Percentiles rank a stretch among this genome's conserved stretches.
Conservation (phyloP, 768 basidiomycete species). For the Suillus variegatus region DNA sequence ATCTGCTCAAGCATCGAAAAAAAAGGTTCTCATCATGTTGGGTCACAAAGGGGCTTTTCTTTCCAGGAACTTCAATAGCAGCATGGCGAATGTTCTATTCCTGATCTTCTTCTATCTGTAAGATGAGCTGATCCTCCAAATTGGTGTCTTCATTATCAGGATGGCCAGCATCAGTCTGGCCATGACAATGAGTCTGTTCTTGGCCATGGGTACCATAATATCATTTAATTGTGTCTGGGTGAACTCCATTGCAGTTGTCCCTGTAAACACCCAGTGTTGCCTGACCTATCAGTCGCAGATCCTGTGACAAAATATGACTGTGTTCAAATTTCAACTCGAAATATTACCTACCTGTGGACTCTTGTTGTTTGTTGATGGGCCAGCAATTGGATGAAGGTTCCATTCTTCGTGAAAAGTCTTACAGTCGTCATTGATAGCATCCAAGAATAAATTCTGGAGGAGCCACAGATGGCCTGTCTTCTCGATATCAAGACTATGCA, state of each 20-base stretch:
- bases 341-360: slow-evolving; percentile 16
- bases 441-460: slow-evolving; percentile 42
- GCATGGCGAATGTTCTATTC: slow-evolving; percentile 6
- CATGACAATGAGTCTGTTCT: slow-evolving; percentile 5
- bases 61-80: slow-evolving; percentile 5
- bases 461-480: slow-evolving; percentile 44
- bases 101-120: slow-evolving; percentile 1
- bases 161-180: slow-evolving; percentile 16
- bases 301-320: slow-evolving; percentile 8
- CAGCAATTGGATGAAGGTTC: slow-evolving; percentile 42
- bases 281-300: slow-evolving; percentile 15
- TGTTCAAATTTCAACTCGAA: neutral
- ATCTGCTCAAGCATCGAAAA: slow-evolving; percentile 4
- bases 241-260: slow-evolving; percentile 18
- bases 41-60: slow-evolving; percentile 13
- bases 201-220: slow-evolving; percentile 17
- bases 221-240: slow-evolving; percentile 18
- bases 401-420: slow-evolving; percentile 34
- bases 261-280: slow-evolving; percentile 8
- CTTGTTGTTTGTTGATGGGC: slow-evolving; percentile 21
- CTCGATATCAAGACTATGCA: slow-evolving; percentile 34
- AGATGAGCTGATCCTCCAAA: slow-evolving; percentile 12
- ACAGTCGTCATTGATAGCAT: slow-evolving; percentile 39
- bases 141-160: slow-evolving; percentile 6
- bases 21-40: slow-evolving; percentile 5